A percentile compares a stretch with the other conserved stretches of the same genome.
Conservation (phyloP, 805 yeast species). For the Candida schatavii region DNA sequence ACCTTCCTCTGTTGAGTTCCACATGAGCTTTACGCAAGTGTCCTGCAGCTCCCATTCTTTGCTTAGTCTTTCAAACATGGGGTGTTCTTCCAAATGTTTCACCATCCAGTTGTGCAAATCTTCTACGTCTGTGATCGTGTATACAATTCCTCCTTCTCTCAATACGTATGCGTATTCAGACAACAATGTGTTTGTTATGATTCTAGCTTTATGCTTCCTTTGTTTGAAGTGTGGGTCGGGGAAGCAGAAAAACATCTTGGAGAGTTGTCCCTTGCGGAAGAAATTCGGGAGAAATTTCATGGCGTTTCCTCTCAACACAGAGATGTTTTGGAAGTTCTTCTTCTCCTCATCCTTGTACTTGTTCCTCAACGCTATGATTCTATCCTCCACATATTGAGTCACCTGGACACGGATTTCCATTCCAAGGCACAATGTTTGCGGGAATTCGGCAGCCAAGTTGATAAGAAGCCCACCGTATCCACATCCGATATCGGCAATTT, state of each 20-base stretch:
- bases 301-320: conserved; percentile 91
- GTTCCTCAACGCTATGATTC: conserved; percentile 83
- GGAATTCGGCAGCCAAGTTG: conserved; percentile 74
- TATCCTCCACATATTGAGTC: conserved; percentile 93
- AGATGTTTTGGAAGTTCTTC: conserved; percentile 71
- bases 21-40: conserved; percentile 82
- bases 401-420: conserved; percentile 99
- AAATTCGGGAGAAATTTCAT: conserved; percentile 97
- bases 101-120: conserved; percentile 98
- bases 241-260: conserved; percentile 95
- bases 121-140: conserved; percentile 93
- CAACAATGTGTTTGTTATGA: conserved; percentile 82
- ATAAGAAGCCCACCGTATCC: conserved; percentile 93
- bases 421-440: conserved; percentile 75
- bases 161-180: conserved; percentile 91
- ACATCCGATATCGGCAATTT: conserved; percentile 95
- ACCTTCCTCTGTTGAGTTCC: conserved; percentile 94
- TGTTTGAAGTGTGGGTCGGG: conserved; percentile 99
- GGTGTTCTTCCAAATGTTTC: conserved; percentile 84
- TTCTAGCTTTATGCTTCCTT: conserved; percentile 95
- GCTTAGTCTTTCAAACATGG: conserved; percentile 77
- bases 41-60: conserved; percentile 80
- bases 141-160: conserved; percentile 81
- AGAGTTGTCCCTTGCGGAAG: conserved; percentile 75
- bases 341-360: conserved; percentile 34